phyloP scores from a whole-genome alignment of 768 basidiomycete genomes.

The Saitozyma podzolica region DNA sequence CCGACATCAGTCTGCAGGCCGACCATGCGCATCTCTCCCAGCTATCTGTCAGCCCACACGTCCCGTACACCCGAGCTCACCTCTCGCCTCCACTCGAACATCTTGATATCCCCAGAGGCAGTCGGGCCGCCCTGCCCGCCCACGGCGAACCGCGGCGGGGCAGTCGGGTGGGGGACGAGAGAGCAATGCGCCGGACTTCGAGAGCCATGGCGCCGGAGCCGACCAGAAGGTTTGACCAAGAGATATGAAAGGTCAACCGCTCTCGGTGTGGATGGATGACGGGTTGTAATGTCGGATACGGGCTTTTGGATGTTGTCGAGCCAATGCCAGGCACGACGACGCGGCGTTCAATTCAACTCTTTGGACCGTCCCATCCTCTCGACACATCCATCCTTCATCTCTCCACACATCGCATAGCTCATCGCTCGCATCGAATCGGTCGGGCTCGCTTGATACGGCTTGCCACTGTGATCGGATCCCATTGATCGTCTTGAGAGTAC shows the following conservation, averaged over 20 bases:
- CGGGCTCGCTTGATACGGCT: too few species aligned
- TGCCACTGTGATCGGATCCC: too few species aligned
- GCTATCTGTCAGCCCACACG: conserved; percentile 12
- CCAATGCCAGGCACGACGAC: background rate
- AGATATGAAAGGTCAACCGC: too few species aligned
- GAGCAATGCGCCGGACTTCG: conserved; percentile 23
- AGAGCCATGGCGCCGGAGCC: conserved; percentile 3
- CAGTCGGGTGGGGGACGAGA: conserved; percentile 28
- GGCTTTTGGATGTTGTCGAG: background rate
- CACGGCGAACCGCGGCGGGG: conserved; percentile 35
- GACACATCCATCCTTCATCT: too few species aligned
- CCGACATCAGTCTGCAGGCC: conserved; percentile 46
- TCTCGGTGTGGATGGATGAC: background rate
- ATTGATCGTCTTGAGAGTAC: too few species aligned
- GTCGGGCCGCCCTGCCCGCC: conserved; percentile 35
- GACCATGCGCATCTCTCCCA: conserved; percentile 37
- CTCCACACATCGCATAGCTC: too few species aligned
- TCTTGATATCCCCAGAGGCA: conserved; percentile 43
- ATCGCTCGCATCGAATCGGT: too few species aligned
- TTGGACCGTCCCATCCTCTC: too few species aligned
- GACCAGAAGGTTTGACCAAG: too few species aligned
- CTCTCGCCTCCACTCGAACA: conserved; percentile 39
- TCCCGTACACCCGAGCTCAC: conserved; percentile 17
- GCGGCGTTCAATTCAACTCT: too few species aligned
- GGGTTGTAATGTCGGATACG: background rate